Base-by-base conservation (phyloP, 768 basidiomycete species). In the Tephrocybe sp. region DNA sequence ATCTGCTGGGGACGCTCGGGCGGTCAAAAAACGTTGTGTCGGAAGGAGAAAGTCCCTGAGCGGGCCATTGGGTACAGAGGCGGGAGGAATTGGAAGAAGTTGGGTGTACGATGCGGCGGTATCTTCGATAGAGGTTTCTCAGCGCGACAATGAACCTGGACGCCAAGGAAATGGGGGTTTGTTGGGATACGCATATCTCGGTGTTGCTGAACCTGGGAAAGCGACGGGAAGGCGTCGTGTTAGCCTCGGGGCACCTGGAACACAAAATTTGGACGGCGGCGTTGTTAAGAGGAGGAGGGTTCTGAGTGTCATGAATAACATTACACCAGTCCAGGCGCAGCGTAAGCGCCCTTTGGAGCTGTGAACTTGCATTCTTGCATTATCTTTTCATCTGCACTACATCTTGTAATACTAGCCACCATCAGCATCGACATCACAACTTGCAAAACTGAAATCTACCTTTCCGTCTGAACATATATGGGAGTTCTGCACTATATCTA, bases 51-150 rank as follows among this genome's bases (percentile, higher is more conserved):
- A 73, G 59, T 80, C 78, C 9, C 45, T 72, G 49, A 66, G 58
- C 25, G 73, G 68, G 9, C 62, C 64, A 3, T 31, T 67, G 47
- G 63, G 63, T 40, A 36, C 30, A 22, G 58, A 52, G 6, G 52
- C 30, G 16, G 58, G 54, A 19, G 53, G 54, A 19, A n/a, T 58
- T 27, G 60, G 63, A 50, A 64, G 63, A 7, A 52, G 60, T 8
- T 83, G 81, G 80, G 67, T 79, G 4, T 82, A 81, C 56, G 71
- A 76, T 38, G 73, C 78, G n/a, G 71, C 72, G 3, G 63, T 76
- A 31, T 75, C 81, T 22, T 73, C 72, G 9, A 55, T 65, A 7
- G 79, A 79, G 49, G 53, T 60, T 7, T 37, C 49, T 39, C 47
- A 26, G 18, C 47, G 46, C 12, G 24, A 5, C 26, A 49, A 53